phyloP scores from a whole-genome alignment of 75 land plant species.

The Larix kaempferi region DNA sequence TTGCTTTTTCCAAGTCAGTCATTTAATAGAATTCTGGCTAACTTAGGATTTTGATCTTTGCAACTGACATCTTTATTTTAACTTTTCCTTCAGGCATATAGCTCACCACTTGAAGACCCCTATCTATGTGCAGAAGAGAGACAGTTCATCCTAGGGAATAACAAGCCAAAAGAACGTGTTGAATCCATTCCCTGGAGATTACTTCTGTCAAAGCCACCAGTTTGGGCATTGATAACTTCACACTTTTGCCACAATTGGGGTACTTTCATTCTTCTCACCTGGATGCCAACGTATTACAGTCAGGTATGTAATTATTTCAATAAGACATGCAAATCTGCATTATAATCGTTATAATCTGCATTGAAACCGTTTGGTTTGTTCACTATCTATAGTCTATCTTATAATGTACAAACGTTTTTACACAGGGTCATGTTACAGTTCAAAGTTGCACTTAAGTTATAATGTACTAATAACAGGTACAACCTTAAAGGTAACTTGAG shows the following conservation, averaged over 20 bases:
- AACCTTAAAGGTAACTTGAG: too few relatives aligned
- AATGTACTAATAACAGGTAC: too few relatives aligned
- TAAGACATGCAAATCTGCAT: background rate
- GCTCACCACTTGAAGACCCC: conserved; percentile 91
- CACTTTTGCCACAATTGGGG: conserved; percentile 99
- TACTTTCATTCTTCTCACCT: conserved; percentile 94
- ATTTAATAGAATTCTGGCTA: background rate
- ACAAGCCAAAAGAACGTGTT: conserved; percentile 64
- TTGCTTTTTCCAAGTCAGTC: background rate
- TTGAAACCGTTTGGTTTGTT: background rate
- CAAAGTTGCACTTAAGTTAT: too few relatives aligned
- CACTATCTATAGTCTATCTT: background rate
- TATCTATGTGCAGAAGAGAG: conserved; percentile 61
- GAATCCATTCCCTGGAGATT: conserved; percentile 79
- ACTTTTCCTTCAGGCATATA: conserved; percentile 56
- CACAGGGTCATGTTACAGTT: too few relatives aligned
- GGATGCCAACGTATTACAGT: conserved; percentile 99
- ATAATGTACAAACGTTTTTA: background rate
- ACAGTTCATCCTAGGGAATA: conserved; percentile 59
- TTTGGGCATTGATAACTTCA: conserved; percentile 95
- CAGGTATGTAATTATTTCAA: conserved; percentile 48
- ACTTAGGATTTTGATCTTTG: background rate
- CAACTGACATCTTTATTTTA: background rate
- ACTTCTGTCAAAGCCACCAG: conserved; percentile 89
- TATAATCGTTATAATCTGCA: background rate